Evolutionary conservation across 1,284 basidiomycete genomes (phyloP).

Genomic region (Melampsora abietis-canadensis): DNA sequence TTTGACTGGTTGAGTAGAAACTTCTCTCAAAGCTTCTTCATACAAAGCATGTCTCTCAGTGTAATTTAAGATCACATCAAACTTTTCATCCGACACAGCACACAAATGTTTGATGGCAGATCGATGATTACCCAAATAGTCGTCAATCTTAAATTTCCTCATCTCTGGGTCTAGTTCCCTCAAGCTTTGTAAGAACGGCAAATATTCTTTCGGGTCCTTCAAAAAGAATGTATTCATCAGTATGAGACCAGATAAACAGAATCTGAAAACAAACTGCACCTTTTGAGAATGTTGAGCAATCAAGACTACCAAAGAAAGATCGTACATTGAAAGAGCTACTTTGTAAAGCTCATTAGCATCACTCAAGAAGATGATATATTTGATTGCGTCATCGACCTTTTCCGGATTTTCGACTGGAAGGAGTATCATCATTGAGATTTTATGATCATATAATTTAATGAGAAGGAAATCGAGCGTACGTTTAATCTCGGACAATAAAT

Average conservation of each 20-base stretch:
- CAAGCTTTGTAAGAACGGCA: constrained; percentile 90
- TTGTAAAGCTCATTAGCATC: constrained; percentile 89
- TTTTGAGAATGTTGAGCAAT: constrained; percentile 96
- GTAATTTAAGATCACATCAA: constrained; percentile 76
- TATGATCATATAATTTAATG: neutral
- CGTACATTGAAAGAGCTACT: constrained; percentile 96
- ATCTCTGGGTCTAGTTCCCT: constrained; percentile 74
- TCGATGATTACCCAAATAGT: constrained; percentile 73
- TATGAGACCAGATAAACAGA: neutral
- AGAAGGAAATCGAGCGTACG: constrained; percentile 56
- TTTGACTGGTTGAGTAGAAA: constrained; percentile 62
- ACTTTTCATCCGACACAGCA: constrained; percentile 66
- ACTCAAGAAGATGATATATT: constrained; percentile 96
- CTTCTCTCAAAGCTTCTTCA: constrained; percentile 68
- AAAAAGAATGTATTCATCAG: constrained; percentile 14
- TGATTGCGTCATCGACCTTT: constrained; percentile 89
- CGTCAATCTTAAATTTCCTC: constrained; percentile 88
- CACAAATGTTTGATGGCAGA: constrained; percentile 74
- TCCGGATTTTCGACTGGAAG: constrained; percentile 65
- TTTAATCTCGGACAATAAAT: constrained; percentile 72
- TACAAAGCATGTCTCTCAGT: constrained; percentile 75
- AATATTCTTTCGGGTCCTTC: constrained; percentile 93
- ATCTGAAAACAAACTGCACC: constrained; percentile 56
- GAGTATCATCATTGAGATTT: neutral
- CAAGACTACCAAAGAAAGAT: constrained; percentile 91